phyloP scores from a whole-genome alignment of 306 rosid species.

The Spatholobus suberectus region DNA sequence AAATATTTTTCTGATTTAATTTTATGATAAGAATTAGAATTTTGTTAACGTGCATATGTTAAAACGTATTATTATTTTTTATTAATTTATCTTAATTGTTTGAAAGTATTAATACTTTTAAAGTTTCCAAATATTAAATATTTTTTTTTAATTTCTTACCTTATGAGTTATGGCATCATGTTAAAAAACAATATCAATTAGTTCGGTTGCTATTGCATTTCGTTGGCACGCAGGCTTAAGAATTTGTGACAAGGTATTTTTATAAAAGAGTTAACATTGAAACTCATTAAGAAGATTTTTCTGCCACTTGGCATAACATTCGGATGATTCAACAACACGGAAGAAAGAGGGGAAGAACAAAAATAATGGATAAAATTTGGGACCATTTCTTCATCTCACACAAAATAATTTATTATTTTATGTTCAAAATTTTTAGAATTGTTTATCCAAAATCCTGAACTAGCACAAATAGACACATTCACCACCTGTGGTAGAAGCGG shows the following conservation, averaged over 20 bases:
- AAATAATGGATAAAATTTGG: neutral
- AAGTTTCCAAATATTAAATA: neutral
- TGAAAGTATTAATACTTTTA: neutral
- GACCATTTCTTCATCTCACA: neutral
- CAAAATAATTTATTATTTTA: neutral
- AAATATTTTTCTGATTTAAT: no score
- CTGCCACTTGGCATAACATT: neutral
- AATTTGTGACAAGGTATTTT: neutral
- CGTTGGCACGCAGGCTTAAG: no score
- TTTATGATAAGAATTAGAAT: no score
- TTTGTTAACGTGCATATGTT: no score
- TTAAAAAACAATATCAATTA: neutral
- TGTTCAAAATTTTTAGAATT: neutral
- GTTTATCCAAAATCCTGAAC: neutral
- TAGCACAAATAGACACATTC: neutral
- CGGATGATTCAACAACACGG: neutral
- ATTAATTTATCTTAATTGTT: neutral
- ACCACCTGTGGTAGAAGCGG: neutral
- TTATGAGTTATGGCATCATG: neutral
- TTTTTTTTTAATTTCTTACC: neutral
- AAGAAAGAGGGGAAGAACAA: neutral
- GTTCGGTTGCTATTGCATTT: neutral
- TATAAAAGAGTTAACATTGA: neutral
- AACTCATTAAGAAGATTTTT: neutral
- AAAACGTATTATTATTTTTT: neutral